phyloP scores from a whole-genome alignment of 2,329 filamentous ascomycete species.

The Aspergillus versicolor region DNA sequence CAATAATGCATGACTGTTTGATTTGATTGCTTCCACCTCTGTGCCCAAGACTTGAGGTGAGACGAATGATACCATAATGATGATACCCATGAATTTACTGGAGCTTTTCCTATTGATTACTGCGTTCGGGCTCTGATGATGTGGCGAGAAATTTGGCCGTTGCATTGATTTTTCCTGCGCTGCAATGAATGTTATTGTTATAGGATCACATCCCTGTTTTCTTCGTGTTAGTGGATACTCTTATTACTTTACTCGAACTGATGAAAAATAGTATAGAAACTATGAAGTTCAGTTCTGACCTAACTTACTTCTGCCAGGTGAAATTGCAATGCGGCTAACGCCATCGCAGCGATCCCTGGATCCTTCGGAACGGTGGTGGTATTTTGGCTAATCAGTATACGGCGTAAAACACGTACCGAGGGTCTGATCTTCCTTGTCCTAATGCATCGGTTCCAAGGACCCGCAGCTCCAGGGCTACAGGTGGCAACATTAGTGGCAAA shows the following conservation, averaged over 20 bases:
- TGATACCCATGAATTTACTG: slow-evolving; percentile 14
- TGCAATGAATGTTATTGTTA: background rate
- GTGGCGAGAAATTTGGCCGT: slow-evolving; percentile 1
- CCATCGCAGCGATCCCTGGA: background rate
- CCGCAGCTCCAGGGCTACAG: background rate
- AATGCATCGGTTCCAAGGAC: background rate
- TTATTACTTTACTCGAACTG: background rate
- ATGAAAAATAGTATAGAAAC: background rate
- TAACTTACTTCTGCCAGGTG: background rate
- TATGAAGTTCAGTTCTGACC: background rate
- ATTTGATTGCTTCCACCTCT: background rate
- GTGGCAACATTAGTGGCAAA: background rate
- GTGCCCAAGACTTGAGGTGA: background rate
- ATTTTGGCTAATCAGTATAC: background rate
- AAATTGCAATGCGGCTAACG: background rate
- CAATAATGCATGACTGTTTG: slow-evolving; percentile 11
- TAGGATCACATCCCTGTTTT: slow-evolving; percentile 5
- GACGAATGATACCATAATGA: slow-evolving; percentile 5
- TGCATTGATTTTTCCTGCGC: background rate
- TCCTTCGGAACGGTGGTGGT: background rate
- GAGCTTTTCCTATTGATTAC: slow-evolving; percentile 9
- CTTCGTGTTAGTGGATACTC: slow-evolving; percentile 9
- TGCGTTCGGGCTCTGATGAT: slow-evolving; percentile 4
- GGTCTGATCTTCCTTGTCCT: background rate
- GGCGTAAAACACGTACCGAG: background rate